Evolutionary conservation across 805 yeast species (phyloP).

Genomic region (Priceomyces haplophilus): DNA sequence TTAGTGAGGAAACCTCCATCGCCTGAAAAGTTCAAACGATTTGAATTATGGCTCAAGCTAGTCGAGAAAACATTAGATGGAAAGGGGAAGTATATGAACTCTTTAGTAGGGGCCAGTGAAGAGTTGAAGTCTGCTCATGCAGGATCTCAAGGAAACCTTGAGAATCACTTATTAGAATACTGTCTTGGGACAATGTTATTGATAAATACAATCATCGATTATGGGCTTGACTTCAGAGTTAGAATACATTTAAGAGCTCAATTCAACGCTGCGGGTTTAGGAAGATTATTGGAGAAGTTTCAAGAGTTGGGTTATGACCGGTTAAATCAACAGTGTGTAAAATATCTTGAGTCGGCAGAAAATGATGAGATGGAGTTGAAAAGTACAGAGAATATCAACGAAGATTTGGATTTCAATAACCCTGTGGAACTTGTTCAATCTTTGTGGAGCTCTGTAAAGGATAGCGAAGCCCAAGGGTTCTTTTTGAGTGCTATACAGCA

Average conservation of each 20-base stretch:
- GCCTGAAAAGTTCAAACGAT: constrained; percentile 42
- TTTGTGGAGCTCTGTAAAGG: constrained; percentile 54
- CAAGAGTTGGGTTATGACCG: constrained; percentile 53
- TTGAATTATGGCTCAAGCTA: constrained; percentile 68
- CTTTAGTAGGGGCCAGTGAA: constrained; percentile 87
- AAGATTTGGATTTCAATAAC: constrained; percentile 58
- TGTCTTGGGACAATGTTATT: constrained; percentile 67
- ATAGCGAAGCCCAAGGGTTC: constrained; percentile 57
- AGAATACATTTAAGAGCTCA: constrained; percentile 60
- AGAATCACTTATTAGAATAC: constrained; percentile 67
- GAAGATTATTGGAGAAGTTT: constrained; percentile 49
- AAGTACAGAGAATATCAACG: constrained; percentile 29
- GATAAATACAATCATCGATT: constrained; percentile 57
- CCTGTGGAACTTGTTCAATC: constrained; percentile 67
- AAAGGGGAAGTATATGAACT: constrained; percentile 79
- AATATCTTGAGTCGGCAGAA: constrained; percentile 54
- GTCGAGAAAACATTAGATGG: constrained; percentile 74
- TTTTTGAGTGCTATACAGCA: constrained; percentile 66
- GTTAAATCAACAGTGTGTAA: constrained; percentile 62
- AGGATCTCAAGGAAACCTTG: constrained; percentile 48
- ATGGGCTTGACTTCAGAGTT: constrained; percentile 42
- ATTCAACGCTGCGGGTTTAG: constrained; percentile 56
- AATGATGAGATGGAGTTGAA: constrained; percentile 51
- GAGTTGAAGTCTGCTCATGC: constrained; percentile 54
- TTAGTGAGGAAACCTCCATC: constrained; percentile 36